Percentiles rank a stretch among this genome's conserved stretches.
Conservation (phyloP, 2,329 filamentous ascomycete species). For the Colletotrichum sublineola region DNA sequence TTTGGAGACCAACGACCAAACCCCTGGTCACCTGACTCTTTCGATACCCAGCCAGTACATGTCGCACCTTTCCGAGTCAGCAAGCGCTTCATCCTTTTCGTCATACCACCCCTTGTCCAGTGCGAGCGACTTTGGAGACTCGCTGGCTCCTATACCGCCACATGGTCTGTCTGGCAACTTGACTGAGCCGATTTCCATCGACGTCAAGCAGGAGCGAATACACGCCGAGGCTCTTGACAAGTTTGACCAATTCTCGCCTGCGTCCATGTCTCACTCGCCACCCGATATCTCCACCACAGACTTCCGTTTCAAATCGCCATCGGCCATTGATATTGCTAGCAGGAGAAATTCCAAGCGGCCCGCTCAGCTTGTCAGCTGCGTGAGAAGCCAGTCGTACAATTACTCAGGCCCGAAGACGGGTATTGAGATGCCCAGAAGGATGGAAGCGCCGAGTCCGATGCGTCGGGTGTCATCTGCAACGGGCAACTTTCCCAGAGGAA, state of each 20-base stretch:
- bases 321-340: slow-evolving; percentile 66
- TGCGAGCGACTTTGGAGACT: slow-evolving; percentile 26
- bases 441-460: slow-evolving; percentile 63
- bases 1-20: slow-evolving; percentile 22
- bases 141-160: slow-evolving; percentile 19
- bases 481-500: slow-evolving; percentile 56
- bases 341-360: slow-evolving; percentile 65
- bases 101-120: slow-evolving; percentile 36
- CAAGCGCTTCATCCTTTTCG: slow-evolving; percentile 34
- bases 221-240: slow-evolving; percentile 36
- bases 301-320: slow-evolving; percentile 61
- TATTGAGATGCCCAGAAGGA: slow-evolving; percentile 60
- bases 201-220: slow-evolving; percentile 42
- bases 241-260: slow-evolving; percentile 49
- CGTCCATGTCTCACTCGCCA: slow-evolving; percentile 49
- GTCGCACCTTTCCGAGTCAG: slow-evolving; percentile 24
- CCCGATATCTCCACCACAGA: slow-evolving; percentile 46
- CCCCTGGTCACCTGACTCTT: slow-evolving; percentile 33
- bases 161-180: slow-evolving; percentile 22
- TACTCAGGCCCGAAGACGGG: slow-evolving; percentile 59
- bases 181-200: slow-evolving; percentile 37
- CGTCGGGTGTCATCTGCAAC: slow-evolving; percentile 67
- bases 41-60: slow-evolving; percentile 40
- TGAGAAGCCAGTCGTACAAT: slow-evolving; percentile 59
- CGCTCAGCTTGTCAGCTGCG: slow-evolving; percentile 61